Percentiles rank a stretch among this genome's conserved stretches.
Conservation (phyloP, 805 yeast genomes). For the Debaryomyces castellii region DNA sequence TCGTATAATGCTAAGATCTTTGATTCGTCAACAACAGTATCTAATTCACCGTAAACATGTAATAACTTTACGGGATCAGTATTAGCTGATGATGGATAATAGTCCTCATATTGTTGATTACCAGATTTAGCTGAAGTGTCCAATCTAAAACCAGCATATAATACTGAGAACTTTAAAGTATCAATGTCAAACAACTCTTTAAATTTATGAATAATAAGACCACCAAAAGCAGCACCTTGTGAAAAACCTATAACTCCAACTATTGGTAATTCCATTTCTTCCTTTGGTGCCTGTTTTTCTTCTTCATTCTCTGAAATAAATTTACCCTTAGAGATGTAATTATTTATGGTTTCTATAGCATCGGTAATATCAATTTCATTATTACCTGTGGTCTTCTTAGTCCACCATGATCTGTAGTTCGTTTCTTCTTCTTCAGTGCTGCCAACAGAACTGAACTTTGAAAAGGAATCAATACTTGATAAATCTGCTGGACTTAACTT, state of each 20-base stretch:
- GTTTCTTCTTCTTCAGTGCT: slow-evolving; percentile 31
- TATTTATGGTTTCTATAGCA: slow-evolving; percentile 47
- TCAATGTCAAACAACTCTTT: slow-evolving; percentile 47
- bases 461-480: slow-evolving; percentile 64
- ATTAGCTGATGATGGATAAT: slow-evolving; percentile 19
- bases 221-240: slow-evolving; percentile 90
- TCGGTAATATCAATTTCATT: slow-evolving; percentile 50
- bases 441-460: slow-evolving; percentile 43
- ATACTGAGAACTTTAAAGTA: slow-evolving; percentile 64
- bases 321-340: slow-evolving; percentile 59
- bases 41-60: slow-evolving; percentile 83
- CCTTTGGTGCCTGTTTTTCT: slow-evolving; percentile 18
- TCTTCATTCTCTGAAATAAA: slow-evolving; percentile 28
- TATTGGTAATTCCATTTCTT: slow-evolving; percentile 52
- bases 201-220: slow-evolving; percentile 63
- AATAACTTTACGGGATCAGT: slow-evolving; percentile 38
- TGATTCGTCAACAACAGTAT: slow-evolving; percentile 77
- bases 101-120: slow-evolving; percentile 22
- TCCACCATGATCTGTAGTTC: slow-evolving; percentile 74
- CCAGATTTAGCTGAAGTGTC: slow-evolving; percentile 25
- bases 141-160: slow-evolving; percentile 64
- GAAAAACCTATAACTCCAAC: slow-evolving; percentile 89
- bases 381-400: slow-evolving; percentile 43
- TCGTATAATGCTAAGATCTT: slow-evolving; percentile 61
- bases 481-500: slow-evolving; percentile 65